phyloP scores from a whole-genome alignment of 192 early-diverging fungal species.

The Rhizophagus prolifer region DNA sequence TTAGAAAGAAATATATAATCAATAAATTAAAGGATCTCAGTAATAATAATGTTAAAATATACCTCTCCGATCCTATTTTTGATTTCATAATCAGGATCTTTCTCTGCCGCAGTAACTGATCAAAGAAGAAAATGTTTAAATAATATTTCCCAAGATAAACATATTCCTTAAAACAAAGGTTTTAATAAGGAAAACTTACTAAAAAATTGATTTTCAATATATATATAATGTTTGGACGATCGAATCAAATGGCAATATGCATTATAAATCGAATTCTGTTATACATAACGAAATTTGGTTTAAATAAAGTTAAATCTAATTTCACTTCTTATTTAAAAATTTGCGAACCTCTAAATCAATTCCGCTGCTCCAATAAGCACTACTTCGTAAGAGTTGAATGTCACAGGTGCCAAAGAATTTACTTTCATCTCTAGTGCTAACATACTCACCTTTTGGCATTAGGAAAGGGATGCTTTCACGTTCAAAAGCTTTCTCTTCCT shows the following conservation, averaged over 20 bases:
- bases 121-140: neutral
- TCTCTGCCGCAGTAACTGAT: conserved; percentile 49
- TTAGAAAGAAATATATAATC: neutral
- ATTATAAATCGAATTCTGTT: conserved; percentile 74
- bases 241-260: conserved; percentile 78
- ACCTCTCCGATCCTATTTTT: conserved; percentile 78
- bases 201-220: conserved; percentile 97
- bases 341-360: conserved; percentile 52
- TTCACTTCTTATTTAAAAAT: neutral
- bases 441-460: conserved; percentile 69
- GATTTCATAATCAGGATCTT: conserved; percentile 48
- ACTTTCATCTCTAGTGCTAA: conserved; percentile 3
- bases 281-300: neutral
- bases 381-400: conserved; percentile 72
- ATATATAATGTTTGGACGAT: conserved; percentile 81
- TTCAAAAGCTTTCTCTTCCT: conserved; percentile 62
- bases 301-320: neutral
- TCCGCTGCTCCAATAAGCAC: conserved; percentile 69
- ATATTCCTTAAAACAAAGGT: neutral
- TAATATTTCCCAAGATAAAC: neutral
- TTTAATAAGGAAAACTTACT: conserved; percentile 48
- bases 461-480: conserved; percentile 65
- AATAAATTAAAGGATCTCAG: neutral
- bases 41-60: neutral
- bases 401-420: conserved; percentile 53